Percentiles rank a stretch among this genome's conserved stretches.
These are phyloP conservation scores for Ogataea paraovalis DNA, from an alignment of 805 yeast genomes.

Conservation along the genomic window DNA sequence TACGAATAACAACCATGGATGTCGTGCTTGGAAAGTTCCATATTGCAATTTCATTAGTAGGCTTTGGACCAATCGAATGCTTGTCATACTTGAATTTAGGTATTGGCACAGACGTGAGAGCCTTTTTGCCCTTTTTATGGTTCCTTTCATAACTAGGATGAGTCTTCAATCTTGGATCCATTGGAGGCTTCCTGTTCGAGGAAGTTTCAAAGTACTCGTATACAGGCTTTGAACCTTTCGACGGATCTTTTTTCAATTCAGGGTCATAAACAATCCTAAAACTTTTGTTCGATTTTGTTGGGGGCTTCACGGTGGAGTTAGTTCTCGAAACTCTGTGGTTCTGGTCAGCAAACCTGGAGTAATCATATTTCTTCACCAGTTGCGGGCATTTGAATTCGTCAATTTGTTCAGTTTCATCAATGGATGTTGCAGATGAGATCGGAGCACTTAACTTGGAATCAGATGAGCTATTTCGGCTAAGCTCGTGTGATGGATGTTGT, in stretches of 20 bases:
- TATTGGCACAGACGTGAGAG: constrained; percentile 5
- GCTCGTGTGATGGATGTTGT: not conserved
- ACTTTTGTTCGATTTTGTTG: constrained; percentile 5
- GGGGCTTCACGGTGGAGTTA: not conserved
- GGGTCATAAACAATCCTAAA: constrained; percentile 49
- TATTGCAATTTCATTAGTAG: constrained; percentile 63
- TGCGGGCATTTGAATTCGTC: not conserved
- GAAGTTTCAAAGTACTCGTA: constrained; percentile 33
- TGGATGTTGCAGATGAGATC: not conserved
- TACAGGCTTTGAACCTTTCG: constrained; percentile 29
- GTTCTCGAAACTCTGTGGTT: constrained; percentile 16
- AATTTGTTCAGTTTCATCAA: not conserved
- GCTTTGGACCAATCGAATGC: constrained; percentile 71
- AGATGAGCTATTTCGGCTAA: not conserved
- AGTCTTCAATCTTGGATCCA: constrained; percentile 21
- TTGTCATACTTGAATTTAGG: constrained; percentile 53
- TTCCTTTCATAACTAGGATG: constrained; percentile 8
- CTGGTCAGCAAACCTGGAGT: constrained; percentile 14
- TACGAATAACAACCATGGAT: constrained; percentile 41
- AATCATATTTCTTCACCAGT: constrained; percentile 15
- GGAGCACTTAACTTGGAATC: not conserved
- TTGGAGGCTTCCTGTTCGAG: constrained; percentile 20
- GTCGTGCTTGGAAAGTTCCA: constrained; percentile 60
- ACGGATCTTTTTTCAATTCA: constrained; percentile 37
- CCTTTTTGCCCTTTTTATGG: constrained; percentile 5